Conservation (phyloP, 345 rosid species). For the Passiflora organensis region DNA sequence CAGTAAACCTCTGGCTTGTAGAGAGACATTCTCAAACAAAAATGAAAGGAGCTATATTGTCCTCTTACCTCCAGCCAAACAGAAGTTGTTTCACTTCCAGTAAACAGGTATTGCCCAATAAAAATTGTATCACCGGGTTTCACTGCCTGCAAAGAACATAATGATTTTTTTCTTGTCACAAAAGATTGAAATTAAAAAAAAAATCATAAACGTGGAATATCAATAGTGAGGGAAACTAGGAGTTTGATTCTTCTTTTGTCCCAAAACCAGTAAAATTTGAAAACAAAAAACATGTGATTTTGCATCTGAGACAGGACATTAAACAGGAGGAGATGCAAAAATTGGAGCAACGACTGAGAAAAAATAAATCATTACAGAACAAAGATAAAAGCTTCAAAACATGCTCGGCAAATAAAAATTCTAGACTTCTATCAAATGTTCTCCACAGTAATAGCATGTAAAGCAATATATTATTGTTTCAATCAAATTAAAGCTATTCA, state of each 20-base stretch:
- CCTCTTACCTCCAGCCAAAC: constrained; percentile 88
- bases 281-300: too few species aligned
- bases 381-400: too few species aligned
- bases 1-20: too few species aligned
- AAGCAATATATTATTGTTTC: too few species aligned
- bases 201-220: neutral
- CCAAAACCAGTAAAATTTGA: too few species aligned
- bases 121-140: constrained; percentile 93
- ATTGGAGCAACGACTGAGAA: neutral
- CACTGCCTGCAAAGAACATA: constrained; percentile 63
- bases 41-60: neutral
- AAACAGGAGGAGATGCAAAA: neutral
- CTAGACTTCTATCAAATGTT: too few species aligned
- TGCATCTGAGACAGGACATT: too few species aligned
- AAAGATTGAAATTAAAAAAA: neutral
- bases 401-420: too few species aligned
- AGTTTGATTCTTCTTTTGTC: too few species aligned
- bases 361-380: neutral
- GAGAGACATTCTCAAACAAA: too few species aligned
- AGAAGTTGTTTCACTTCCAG: constrained; percentile 97
- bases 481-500: too few species aligned
- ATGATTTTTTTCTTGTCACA: constrained; percentile 1
- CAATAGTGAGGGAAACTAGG: neutral
- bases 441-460: too few species aligned
- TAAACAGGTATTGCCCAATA: constrained; percentile 86